Evolutionary conservation across 345 rosid genomes (phyloP).

Genomic region (Combretum micranthum): DNA sequence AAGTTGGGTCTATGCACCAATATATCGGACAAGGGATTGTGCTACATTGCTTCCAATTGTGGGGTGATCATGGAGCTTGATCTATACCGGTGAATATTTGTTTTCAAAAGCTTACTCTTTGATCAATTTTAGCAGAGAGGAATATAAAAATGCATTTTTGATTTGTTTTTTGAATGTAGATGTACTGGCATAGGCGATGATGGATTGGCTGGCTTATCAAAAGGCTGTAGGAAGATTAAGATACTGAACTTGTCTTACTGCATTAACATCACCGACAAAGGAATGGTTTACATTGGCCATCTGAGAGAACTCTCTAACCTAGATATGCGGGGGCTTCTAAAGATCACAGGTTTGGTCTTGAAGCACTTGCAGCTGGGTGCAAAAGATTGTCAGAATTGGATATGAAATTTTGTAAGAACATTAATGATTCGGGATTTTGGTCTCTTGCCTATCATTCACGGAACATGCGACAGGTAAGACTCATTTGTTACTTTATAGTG

Average conservation of each 20-base stretch:
- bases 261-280: constrained; percentile 49
- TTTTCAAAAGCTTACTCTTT: neutral
- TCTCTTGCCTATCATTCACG: constrained; percentile 55
- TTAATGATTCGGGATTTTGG: constrained; percentile 75
- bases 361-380: constrained; percentile 55
- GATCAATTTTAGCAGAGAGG: neutral
- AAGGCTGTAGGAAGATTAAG: constrained; percentile 71
- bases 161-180: constrained; percentile 24
- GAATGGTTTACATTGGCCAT: constrained; percentile 41
- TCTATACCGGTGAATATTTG: constrained; percentile 63
- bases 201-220: constrained; percentile 64
- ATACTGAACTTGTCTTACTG: constrained; percentile 81
- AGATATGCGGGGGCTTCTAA: constrained; percentile 59
- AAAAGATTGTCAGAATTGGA: constrained; percentile 61
- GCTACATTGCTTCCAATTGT: constrained; percentile 55
- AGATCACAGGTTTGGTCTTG: constrained; percentile 58
- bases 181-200: constrained; percentile 64
- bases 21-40: constrained; percentile 67
- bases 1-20: constrained; percentile 73
- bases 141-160: neutral
- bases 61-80: constrained; percentile 64
- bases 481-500: too few species aligned
- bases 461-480: constrained; percentile 76
- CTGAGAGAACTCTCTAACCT: constrained; percentile 56
- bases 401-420: constrained; percentile 59